Evolutionary conservation across 257 asterid genomes (phyloP), one percentile per base, ranked within the genome.

Genomic region (Fraxinus quadrangulata): DNA sequence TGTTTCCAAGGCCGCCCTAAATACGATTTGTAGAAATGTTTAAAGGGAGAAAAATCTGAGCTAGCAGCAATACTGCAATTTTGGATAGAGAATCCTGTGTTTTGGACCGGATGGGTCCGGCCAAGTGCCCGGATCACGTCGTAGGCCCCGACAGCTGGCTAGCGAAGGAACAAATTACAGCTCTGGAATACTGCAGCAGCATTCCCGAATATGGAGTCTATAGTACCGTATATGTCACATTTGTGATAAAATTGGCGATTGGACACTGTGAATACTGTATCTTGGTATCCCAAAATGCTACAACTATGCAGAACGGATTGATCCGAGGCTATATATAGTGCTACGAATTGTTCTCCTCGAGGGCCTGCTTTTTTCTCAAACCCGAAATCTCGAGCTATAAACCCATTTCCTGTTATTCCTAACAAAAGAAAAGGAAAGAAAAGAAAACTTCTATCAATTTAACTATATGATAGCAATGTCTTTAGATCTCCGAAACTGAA

Each of bases 321-420:
- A 75, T 84, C 88, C 13, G 88, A 81, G 24, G 85, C 82, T 0
- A 81, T 66, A 3, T 16, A 3, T 3, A 84, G 78, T 6, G 88
- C 88, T 37, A 84, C 80, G 1, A 85, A 84, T 70, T 84, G 88
- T 2, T 69, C 31, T 2, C 76, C 88, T 37, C 28, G 24, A 4
- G 82, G 73, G 5, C 88, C 88, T 42, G 88, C 88, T 19, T 79
- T 76, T 80, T 84, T 84, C 72, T 84, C 81, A 80, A 84, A 72
- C 9, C 88, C 88, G 12, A 84, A 81, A 59, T 84, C 88, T 70
- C 70, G 73, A 11, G 84, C 88, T 14, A 84, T 81, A 72, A 84
- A 84, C 5, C 79, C 74, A 24, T 81, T 80, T 10, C 85, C 88
- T 1, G 67, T 79, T 30, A 84, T 76, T 68, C 82, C 88, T 84